Conservation (phyloP, 148 eudicot genomes). For the Gaultheria prostrata region DNA sequence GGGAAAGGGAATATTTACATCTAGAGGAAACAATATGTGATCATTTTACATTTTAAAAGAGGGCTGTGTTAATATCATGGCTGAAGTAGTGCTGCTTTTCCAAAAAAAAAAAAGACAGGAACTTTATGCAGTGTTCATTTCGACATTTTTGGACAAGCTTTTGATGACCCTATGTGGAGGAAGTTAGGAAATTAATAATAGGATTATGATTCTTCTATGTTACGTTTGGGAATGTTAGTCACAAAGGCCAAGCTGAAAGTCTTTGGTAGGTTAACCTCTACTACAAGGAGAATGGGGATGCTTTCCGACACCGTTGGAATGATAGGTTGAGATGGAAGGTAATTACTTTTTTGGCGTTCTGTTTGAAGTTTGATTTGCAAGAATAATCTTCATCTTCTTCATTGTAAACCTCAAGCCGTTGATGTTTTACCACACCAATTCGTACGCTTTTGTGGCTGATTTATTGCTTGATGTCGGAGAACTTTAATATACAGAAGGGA, state of each 20-base stretch:
- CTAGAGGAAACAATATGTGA: neutral
- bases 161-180: neutral
- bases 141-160: neutral
- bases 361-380: neutral
- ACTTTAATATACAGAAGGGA: neutral
- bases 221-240: neutral
- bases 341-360: neutral
- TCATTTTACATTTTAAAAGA: neutral
- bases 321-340: neutral
- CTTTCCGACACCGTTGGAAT: neutral
- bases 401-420: neutral
- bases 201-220: neutral
- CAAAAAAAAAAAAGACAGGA: neutral
- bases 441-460: neutral
- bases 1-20: neutral
- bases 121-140: neutral
- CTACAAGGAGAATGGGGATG: neutral
- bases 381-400: conserved; percentile 3
- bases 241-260: neutral
- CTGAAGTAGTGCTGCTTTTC: neutral
- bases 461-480: neutral
- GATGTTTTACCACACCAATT: neutral
- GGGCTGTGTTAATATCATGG: neutral
- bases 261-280: neutral
- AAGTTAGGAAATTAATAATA: neutral